A percentile compares a stretch with the other conserved stretches of the same genome.
These are phyloP conservation scores for Fraxinus excelsior DNA, from an alignment of 257 asterid genomes.

Conservation along the genomic window DNA sequence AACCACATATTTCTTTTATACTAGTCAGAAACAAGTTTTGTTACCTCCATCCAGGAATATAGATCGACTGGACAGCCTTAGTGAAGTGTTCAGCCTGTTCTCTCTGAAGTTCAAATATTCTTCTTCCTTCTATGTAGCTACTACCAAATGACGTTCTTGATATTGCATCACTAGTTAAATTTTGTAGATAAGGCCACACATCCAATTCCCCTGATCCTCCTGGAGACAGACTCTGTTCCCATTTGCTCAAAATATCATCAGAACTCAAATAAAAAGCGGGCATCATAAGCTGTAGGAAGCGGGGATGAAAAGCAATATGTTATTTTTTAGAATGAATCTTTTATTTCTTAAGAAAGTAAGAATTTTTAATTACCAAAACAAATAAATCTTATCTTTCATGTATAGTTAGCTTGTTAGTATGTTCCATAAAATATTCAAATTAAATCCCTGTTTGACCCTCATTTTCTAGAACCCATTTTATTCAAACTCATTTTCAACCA, in stretches of 20 bases:
- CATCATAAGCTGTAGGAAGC: constrained; percentile 40
- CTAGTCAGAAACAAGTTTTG: neutral
- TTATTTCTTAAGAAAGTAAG: neutral
- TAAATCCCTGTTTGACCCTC: too few species aligned
- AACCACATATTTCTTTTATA: neutral
- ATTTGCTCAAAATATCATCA: constrained; percentile 43
- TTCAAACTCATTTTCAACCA: too few species aligned
- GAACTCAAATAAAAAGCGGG: constrained; percentile 51
- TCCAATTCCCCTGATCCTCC: constrained; percentile 48
- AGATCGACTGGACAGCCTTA: constrained; percentile 24
- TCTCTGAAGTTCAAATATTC: constrained; percentile 43
- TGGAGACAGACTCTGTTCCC: constrained; percentile 36
- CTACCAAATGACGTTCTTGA: constrained; percentile 68
- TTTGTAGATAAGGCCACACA: constrained; percentile 52
- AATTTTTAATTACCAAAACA: neutral
- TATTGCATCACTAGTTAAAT: constrained; percentile 42
- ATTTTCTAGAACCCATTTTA: too few species aligned
- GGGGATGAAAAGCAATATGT: neutral
- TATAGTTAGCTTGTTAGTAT: too few species aligned
- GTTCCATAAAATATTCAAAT: too few species aligned
- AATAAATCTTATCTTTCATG: too few species aligned
- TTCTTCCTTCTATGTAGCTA: constrained; percentile 48
- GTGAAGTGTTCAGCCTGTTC: constrained; percentile 36
- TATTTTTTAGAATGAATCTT: neutral
- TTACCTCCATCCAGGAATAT: constrained; percentile 57